phyloP scores from a whole-genome alignment of 768 basidiomycete species.

The Epithele typhae region DNA sequence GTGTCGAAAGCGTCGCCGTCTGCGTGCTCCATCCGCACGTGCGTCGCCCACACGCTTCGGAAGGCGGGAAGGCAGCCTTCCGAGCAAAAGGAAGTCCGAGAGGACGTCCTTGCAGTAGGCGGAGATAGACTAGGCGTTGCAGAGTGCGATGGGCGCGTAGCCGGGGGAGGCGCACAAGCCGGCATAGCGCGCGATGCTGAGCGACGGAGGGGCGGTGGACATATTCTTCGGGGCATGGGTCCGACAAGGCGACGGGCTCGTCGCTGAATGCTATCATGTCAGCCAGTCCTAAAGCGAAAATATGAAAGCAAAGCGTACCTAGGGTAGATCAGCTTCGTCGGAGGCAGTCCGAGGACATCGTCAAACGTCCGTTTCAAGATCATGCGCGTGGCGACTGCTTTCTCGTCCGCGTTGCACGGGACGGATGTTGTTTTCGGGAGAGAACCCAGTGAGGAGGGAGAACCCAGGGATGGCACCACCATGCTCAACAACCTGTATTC shows the following conservation, averaged over 20 bases:
- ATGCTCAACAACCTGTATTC: slow-evolving; percentile 36
- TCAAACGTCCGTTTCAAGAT: slow-evolving; percentile 7
- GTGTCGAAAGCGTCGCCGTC: slow-evolving; percentile 12
- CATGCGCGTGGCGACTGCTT: not conserved
- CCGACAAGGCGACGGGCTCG: too few relatives aligned
- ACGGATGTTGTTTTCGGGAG: slow-evolving; percentile 31
- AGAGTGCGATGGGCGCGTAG: slow-evolving; percentile 36
- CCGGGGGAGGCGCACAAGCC: slow-evolving; percentile 36
- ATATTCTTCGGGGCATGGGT: too few relatives aligned
- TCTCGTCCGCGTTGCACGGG: slow-evolving; percentile 21
- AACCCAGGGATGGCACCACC: slow-evolving; percentile 34
- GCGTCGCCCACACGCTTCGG: slow-evolving; percentile 29
- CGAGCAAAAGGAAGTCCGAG: slow-evolving; percentile 22
- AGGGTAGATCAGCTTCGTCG: too few relatives aligned
- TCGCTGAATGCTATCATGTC: too few relatives aligned
- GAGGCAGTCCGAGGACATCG: slow-evolving; percentile 1
- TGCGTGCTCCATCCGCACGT: slow-evolving; percentile 28
- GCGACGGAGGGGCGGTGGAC: too few relatives aligned
- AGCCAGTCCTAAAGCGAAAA: too few relatives aligned
- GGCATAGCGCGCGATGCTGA: slow-evolving; percentile 24
- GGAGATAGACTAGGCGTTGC: slow-evolving; percentile 24
- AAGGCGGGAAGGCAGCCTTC: slow-evolving; percentile 1
- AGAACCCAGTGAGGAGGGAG: slow-evolving; percentile 28
- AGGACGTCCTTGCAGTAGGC: slow-evolving; percentile 22
- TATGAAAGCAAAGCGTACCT: too few relatives aligned